Base-by-base conservation (phyloP, 75 land plant genomes). In the Sequoia sempervirens region DNA sequence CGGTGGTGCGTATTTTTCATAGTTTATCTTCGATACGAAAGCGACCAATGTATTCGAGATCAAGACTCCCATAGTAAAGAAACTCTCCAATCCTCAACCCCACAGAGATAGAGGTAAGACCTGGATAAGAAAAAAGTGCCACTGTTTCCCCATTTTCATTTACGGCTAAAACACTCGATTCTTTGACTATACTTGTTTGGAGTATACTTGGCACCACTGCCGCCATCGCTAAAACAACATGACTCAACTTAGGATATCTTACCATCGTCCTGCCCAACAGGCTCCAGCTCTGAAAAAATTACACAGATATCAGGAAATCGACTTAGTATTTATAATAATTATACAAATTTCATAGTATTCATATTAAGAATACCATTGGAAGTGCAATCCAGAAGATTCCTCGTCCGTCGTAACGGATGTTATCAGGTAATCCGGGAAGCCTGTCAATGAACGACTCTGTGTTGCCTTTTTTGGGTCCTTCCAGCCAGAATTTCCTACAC, bases 401-500 rank as follows among this genome's bases (percentile, higher is more conserved):
- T 15, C 89, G 76, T 0, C 89, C 91, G 83, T 93, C 89, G 73
- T 87, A 88, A 4, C 84, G 84, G 18, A 96, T 89, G 61, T 96
- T 96, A 74, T 96, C 98, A n/a, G 98, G 98, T 52, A 80, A 54
- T 9, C 92, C 98, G 0, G 91, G 93, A 20, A 94, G 45, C 40
- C 87, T 80, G 5, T 93, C 91, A 1, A 92, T 82, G 41, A 96
- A 93, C 6, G 69, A 45, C 26, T 90, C 96, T 1, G 84, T 80
- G 0, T 82, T 61, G 32, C 94, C 96, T 36, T 83, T 90, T 41
- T 90, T 88, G 28, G 88, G 85, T 2, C 96, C 96, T 70, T 85
- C 34, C 2, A 96, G 81, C 83, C 89, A 82, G 82, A 87, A 93
- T 58, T 86, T 88, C 68, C 70, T 47, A 23, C 79, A 76, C 4